Evolutionary conservation across 1,284 basidiomycete species (phyloP).

Genomic region (Marasmius fiardii): DNA sequence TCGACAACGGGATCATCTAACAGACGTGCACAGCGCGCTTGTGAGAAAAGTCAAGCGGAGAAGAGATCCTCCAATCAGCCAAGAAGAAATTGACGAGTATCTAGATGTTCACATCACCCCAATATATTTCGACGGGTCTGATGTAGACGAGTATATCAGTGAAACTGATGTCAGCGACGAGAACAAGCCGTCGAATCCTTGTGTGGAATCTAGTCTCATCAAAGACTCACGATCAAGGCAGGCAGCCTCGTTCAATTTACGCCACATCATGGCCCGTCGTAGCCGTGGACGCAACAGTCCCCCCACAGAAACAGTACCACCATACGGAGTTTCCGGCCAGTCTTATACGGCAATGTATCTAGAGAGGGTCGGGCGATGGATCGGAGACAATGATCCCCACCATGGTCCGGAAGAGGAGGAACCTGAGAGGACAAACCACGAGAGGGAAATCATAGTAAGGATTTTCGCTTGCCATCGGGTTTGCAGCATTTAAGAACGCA

Average conservation of each 20-base stretch:
- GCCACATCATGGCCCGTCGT: not conserved
- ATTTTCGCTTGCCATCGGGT: no score
- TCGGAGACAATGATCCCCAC: not conserved
- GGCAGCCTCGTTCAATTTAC: not conserved
- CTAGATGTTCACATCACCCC: not conserved
- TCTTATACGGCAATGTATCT: not conserved
- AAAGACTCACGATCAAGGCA: not conserved
- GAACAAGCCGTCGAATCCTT: no score
- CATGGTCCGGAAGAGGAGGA: not conserved
- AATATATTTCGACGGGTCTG: not conserved
- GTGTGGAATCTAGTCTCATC: not conserved
- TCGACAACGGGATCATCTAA: no score
- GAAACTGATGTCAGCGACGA: no score
- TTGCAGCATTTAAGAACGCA: no score
- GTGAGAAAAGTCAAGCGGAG: no score
- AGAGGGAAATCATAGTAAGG: not conserved
- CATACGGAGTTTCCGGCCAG: not conserved
- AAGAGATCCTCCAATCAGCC: not conserved
- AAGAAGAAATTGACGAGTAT: not conserved
- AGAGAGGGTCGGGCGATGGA: slow-evolving; percentile 1
- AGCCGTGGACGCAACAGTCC: not conserved
- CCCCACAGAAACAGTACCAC: not conserved
- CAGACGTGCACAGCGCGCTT: no score
- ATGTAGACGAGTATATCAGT: not conserved
- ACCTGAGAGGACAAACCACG: not conserved